Evolutionary conservation across 2,329 filamentous ascomycete genomes (phyloP).

Genomic region (Nothophoma quercina): DNA sequence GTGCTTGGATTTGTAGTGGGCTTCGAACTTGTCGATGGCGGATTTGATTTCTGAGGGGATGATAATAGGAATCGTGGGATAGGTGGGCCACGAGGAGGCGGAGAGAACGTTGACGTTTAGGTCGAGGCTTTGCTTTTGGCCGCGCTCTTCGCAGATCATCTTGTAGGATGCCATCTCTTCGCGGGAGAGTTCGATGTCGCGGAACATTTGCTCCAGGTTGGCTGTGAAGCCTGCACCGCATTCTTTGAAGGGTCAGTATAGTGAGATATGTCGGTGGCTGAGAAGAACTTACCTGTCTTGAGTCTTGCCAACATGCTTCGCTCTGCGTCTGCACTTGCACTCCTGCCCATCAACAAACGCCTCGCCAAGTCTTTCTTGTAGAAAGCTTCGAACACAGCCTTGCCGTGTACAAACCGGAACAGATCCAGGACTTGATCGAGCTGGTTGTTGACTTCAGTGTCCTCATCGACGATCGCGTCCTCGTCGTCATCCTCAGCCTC

Average conservation of each 20-base stretch:
- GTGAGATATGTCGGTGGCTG: neutral
- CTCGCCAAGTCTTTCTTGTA: slow-evolving; percentile 98
- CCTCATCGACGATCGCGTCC: slow-evolving; percentile 79
- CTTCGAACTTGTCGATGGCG: slow-evolving; percentile 83
- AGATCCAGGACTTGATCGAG: slow-evolving; percentile 92
- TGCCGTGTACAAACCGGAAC: slow-evolving; percentile 96
- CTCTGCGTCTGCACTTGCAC: slow-evolving; percentile 93
- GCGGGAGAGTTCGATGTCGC: slow-evolving; percentile 90
- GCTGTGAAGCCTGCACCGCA: slow-evolving; percentile 95
- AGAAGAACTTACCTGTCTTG: slow-evolving; percentile 66
- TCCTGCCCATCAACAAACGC: slow-evolving; percentile 87
- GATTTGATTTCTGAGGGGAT: slow-evolving; percentile 77
- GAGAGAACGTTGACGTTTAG: slow-evolving; percentile 91
- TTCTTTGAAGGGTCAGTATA: slow-evolving; percentile 59
- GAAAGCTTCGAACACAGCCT: slow-evolving; percentile 97
- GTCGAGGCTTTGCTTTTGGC: slow-evolving; percentile 68
- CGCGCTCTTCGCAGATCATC: slow-evolving; percentile 67
- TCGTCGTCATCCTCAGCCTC: slow-evolving; percentile 67
- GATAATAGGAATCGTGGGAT: slow-evolving; percentile 77
- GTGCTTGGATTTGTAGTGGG: slow-evolving; percentile 88
- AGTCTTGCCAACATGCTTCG: slow-evolving; percentile 92
- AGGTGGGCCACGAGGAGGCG: slow-evolving; percentile 89
- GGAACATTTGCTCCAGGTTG: slow-evolving; percentile 99
- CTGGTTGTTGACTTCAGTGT: slow-evolving; percentile 89
- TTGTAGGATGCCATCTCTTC: slow-evolving; percentile 95